Conservation (phyloP, 208 protist species). For the Trypanosoma lewisi region DNA sequence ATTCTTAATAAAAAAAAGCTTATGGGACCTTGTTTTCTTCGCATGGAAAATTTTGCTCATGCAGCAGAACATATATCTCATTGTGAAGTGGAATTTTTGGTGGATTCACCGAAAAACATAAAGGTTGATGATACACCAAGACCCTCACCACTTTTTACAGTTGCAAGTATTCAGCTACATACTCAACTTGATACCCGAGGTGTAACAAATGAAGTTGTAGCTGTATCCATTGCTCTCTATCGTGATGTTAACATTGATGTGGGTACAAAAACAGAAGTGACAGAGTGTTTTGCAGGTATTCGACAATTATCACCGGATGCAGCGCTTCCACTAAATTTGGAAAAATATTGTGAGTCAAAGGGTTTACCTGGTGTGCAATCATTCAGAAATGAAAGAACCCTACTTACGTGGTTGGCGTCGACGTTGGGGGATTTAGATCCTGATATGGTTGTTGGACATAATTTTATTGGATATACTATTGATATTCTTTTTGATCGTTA, state of each 20-base stretch:
- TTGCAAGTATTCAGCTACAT: constrained; percentile 89
- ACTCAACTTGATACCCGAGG: constrained; percentile 76
- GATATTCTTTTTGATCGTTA: constrained; percentile 95
- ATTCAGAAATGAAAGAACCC: constrained; percentile 69
- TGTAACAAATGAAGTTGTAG: constrained; percentile 90
- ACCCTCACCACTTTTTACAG: constrained; percentile 75
- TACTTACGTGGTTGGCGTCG: constrained; percentile 81
- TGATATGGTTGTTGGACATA: constrained; percentile 96
- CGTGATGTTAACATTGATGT: constrained; percentile 74
- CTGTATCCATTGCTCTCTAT: constrained; percentile 80
- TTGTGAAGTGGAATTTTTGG: constrained; percentile 77
- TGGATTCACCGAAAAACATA: constrained; percentile 74
- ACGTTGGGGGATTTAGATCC: constrained; percentile 89
- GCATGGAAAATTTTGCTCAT: constrained; percentile 37
- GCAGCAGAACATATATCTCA: constrained; percentile 66
- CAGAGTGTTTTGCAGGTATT: constrained; percentile 58
- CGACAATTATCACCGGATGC: constrained; percentile 36
- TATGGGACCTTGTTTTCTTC: constrained; percentile 93
- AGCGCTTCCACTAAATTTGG: constrained; percentile 78
- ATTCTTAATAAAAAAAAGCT: constrained; percentile 93
- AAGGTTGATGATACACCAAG: constrained; percentile 49
- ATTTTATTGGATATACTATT: constrained; percentile 96
- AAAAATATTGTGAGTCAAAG: constrained; percentile 66
- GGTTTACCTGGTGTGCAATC: constrained; percentile 49
- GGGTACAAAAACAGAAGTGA: constrained; percentile 32